phyloP scores from a whole-genome alignment of 805 yeast species.

The Lachancea cidri region DNA sequence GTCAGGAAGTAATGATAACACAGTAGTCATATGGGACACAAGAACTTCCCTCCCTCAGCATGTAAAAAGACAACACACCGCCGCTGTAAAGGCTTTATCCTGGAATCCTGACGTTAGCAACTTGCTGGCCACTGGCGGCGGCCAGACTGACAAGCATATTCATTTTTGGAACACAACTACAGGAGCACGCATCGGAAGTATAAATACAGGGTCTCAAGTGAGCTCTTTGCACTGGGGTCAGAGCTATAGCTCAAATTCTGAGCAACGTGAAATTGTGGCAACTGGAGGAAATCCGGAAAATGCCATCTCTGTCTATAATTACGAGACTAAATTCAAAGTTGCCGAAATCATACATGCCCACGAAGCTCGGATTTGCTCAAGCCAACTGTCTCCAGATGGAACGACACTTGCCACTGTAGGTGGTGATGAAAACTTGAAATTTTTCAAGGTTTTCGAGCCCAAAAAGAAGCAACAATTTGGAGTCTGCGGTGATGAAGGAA shows the following conservation, averaged over 20 bases:
- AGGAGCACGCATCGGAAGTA: constrained; percentile 78
- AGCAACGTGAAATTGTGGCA: constrained; percentile 68
- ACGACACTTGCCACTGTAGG: constrained; percentile 90
- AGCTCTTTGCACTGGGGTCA: constrained; percentile 92
- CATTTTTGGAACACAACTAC: constrained; percentile 95
- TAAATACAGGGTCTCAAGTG: constrained; percentile 91
- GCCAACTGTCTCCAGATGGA: constrained; percentile 86
- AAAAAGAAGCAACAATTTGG: constrained; percentile 33
- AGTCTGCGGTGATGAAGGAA: constrained; percentile 16
- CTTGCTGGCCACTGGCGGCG: constrained; percentile 94
- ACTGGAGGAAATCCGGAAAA: constrained; percentile 93
- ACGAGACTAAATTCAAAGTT: constrained; percentile 79
- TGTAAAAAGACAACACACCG: constrained; percentile 73
- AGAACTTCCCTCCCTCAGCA: constrained; percentile 65
- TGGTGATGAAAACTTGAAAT: constrained; percentile 92
- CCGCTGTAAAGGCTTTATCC: constrained; percentile 91
- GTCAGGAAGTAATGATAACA: constrained; percentile 90
- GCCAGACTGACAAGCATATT: constrained; percentile 80
- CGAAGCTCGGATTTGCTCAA: constrained; percentile 77
- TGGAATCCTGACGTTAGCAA: constrained; percentile 90
- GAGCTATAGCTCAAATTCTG: constrained; percentile 21
- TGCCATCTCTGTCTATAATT: constrained; percentile 74
- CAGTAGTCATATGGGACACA: constrained; percentile 91
- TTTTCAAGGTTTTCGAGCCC: constrained; percentile 83
- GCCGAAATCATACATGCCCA: constrained; percentile 87